phyloP scores from a whole-genome alignment of 2,329 filamentous ascomycete species.

The Talaromyces sp. region DNA sequence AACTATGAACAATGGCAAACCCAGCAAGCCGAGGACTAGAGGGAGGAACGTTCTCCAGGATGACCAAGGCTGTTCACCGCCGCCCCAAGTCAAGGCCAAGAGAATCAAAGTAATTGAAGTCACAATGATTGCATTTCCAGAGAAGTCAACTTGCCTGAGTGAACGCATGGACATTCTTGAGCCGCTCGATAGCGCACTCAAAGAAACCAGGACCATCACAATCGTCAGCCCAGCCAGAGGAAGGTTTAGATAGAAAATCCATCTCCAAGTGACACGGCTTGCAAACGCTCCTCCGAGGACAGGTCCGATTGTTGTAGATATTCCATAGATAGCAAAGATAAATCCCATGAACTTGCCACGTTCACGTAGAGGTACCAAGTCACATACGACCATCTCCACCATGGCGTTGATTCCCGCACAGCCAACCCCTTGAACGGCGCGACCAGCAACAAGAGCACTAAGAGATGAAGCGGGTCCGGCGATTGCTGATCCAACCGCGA shows the following conservation, averaged over 20 bases:
- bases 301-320: conserved; percentile 41
- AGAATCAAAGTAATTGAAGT: conserved; percentile 31
- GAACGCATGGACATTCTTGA: conserved; percentile 29
- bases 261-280: conserved; percentile 25
- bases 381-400: conserved; percentile 49
- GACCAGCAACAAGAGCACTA: conserved; percentile 50
- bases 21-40: conserved; percentile 34
- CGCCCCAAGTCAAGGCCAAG: conserved; percentile 34
- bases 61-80: conserved; percentile 31
- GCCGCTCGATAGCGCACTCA: conserved; percentile 34
- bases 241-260: conserved; percentile 29
- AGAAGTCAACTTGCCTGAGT: conserved; percentile 44
- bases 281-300: conserved; percentile 23
- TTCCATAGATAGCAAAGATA: conserved; percentile 37
- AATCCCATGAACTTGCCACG: conserved; percentile 44
- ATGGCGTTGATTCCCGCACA: conserved; percentile 44
- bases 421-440: conserved; percentile 53
- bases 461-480: conserved; percentile 9
- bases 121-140: conserved; percentile 33
- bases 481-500: conserved; percentile 18
- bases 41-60: conserved; percentile 39
- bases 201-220: conserved; percentile 27
- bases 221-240: conserved; percentile 21
- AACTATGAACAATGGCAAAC: conserved; percentile 23
- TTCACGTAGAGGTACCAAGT: conserved; percentile 49